Base-by-base conservation (phyloP, 768 basidiomycete genomes). In the Suillus discolor region DNA sequence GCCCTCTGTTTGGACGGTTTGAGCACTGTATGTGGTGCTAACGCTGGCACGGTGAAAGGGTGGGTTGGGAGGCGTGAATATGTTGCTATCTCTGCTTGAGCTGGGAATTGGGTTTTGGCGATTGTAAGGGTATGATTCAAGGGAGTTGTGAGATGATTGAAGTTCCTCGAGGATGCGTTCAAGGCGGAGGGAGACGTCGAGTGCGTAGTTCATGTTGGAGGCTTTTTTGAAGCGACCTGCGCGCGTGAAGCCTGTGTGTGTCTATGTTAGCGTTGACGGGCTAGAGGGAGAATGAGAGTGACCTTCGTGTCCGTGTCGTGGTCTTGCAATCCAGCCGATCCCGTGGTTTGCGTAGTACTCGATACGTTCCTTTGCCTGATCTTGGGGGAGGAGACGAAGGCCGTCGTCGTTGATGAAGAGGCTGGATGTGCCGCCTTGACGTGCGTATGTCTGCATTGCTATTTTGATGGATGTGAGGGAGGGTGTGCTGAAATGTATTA, bases 181-280 rank as follows among this genome's bases (percentile, higher is more conserved):
- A 64, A 73, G 71, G 39, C 80, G 77, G 36, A 84, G 72, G 6
- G 80, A 81, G 2, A 85, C 68, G 45, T 78, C 80, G 47, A 84
- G 79, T 25, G 85, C 93, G 70, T 90, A 94, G 74, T 96, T 97
- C 90, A 96, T 89, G 77, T 97, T 97, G 18, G 88, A 89, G 1
- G 94, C 94, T 78, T 97, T 97, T 82, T 97, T 97, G 84, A 97
- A 97, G 25, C 94, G 85, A 39, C 95, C 94, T 5, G 90, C 75
- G 45, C 80, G 77, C 28, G 68, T 79, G n/a, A 71, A 76, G 4
- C 73, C 75, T 77, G 39, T 9, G 36, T 84, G 80, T 85, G 82
- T 12, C 12, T 13, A 2, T 8, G 73, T 87, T 86, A 36, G 79
- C 13, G 83, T 81, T 73, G 82, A 81, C 8, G 78, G 80, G 83